Base-by-base conservation (phyloP, 148 eudicot genomes). In the Spergularia bocconei region DNA sequence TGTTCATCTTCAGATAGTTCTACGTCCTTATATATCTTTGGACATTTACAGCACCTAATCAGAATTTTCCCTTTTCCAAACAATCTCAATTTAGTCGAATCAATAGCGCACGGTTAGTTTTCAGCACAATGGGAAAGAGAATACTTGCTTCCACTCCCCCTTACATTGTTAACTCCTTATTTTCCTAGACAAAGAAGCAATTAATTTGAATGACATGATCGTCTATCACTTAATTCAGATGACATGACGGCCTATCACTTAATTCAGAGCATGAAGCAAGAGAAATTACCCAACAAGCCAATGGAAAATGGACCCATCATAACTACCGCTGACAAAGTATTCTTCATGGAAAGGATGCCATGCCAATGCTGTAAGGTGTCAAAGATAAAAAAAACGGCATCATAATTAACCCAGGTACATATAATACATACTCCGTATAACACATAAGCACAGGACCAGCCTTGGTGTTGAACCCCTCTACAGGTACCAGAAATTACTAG, bases 321-420 rank as follows among this genome's bases (percentile, higher is more conserved):
- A 92, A 81, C 99, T 95, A 76, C 99, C 97, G 68, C 99, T 95
- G 69, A 95, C 99, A 86, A 95, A 95, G 77, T 92, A 95, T 63
- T 95, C 99, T 80, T 95, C 99, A 83, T 95, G 94, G 71, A 92
- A 95, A 48, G 99, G 99, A 80, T 95, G 99, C 99, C 99, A 95
- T 60, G 97, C 97, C 89, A 95, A 79, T 70, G 96, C 99, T 95
- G 82, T 20, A 61, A 29, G 33, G 76, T 56, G 59, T 69, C 41
- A 13, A 25, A 61, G 16, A 12, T 8, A 15, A 55, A 44, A 67
- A 61, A 53, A 67, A 8, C 13, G 13, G 29, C 11, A 69, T 11
- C 44, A 29, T 2, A 16, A n/a, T 17, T 20, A 50, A 68, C n/a
- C 11, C 20, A 13, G 4, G 36, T 21, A 15, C n/a, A 64, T 65